Percentiles rank a stretch among this genome's conserved stretches.
These are phyloP conservation scores for Vachellia collinsii DNA, from an alignment of 306 rosid genomes.

Conservation along the genomic window DNA sequence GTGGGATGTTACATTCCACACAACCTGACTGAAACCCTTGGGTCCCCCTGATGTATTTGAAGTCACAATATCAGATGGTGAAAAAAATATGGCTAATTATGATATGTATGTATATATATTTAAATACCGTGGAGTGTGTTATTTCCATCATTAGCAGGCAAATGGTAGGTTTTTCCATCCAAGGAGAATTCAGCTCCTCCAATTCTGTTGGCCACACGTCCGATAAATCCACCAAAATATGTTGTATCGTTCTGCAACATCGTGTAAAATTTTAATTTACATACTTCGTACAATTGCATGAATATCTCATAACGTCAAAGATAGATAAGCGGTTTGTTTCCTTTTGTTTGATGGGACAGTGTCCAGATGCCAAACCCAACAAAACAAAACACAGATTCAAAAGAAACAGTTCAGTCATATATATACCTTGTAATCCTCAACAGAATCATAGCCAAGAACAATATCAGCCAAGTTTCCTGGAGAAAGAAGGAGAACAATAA, in stretches of 20 bases:
- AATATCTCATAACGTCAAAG: background rate
- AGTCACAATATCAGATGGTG: background rate
- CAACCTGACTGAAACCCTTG: conserved; percentile 59
- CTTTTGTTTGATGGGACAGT: background rate
- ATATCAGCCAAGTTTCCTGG: conserved; percentile 44
- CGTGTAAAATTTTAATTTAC: background rate
- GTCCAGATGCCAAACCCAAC: background rate
- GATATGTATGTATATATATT: no score
- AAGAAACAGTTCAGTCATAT: conserved; percentile 14
- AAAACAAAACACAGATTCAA: background rate
- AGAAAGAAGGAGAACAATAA: background rate
- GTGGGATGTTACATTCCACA: conserved; percentile 56
- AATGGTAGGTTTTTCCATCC: conserved; percentile 44
- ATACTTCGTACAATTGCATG: background rate
- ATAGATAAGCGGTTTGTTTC: background rate
- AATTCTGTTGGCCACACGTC: conserved; percentile 57
- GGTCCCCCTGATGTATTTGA: conserved; percentile 57
- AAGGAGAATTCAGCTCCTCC: conserved; percentile 46
- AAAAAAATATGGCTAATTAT: background rate
- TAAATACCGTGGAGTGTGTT: conserved; percentile 44
- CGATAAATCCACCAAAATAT: conserved; percentile 48
- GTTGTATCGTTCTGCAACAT: conserved; percentile 39
- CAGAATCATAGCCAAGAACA: conserved; percentile 47
- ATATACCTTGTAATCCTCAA: conserved; percentile 37
- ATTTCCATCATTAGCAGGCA: conserved; percentile 49